Evolutionary conservation across 345 rosid genomes (phyloP).

Genomic region (Populus pruinosa): DNA sequence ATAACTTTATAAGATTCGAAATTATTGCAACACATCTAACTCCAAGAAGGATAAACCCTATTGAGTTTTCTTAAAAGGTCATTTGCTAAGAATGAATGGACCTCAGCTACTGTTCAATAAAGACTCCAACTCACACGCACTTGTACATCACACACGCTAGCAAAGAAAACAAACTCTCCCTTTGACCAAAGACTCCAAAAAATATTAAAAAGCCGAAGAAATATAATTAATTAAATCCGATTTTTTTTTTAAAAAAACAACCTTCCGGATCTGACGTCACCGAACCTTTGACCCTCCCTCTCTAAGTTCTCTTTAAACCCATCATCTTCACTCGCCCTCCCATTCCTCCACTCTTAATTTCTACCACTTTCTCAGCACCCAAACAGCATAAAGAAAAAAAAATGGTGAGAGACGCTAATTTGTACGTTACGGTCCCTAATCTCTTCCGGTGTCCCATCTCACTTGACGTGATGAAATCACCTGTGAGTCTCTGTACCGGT

Average conservation of each 20-base stretch:
- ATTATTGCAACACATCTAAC: too few species aligned
- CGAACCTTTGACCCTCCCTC: conserved; percentile 45
- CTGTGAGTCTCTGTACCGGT: conserved; percentile 92
- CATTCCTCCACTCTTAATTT: conserved; percentile 15
- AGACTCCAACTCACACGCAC: neutral
- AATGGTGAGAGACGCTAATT: conserved; percentile 58
- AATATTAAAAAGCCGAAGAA: neutral
- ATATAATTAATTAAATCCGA: neutral
- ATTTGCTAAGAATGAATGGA: too few species aligned
- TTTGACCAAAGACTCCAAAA: conserved; percentile 42
- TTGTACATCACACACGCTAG: neutral
- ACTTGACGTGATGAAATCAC: conserved; percentile 88
- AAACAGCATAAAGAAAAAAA: conserved; percentile 8
- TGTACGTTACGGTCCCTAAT: conserved; percentile 69
- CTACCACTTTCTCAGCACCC: conserved; percentile 19
- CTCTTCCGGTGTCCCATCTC: conserved; percentile 92
- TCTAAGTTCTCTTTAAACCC: conserved; percentile 43
- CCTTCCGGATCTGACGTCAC: conserved; percentile 40
- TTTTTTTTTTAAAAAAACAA: neutral
- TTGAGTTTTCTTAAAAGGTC: too few species aligned
- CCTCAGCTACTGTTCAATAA: too few species aligned
- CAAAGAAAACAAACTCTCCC: conserved; percentile 1
- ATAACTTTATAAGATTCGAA: too few species aligned
- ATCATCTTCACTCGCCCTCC: neutral
- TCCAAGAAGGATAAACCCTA: too few species aligned